phyloP scores from a whole-genome alignment of 768 basidiomycete species.

The Clitopilus hobsonii region DNA sequence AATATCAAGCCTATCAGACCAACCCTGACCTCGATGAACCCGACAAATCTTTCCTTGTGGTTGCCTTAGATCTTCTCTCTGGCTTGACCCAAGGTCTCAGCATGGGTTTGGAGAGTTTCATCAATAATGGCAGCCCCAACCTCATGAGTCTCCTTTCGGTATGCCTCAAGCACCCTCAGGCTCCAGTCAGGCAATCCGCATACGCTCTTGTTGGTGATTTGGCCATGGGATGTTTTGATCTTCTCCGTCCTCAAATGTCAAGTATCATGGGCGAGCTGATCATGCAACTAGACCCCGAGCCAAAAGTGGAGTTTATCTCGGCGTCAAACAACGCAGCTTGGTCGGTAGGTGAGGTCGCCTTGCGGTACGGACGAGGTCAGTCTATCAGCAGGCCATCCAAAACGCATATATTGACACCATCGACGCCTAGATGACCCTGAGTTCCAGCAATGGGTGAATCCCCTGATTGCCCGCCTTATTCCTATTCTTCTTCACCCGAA shows the following conservation, averaged over 20 bases:
- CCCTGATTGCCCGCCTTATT: conserved; percentile 82
- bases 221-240: conserved; percentile 90
- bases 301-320: conserved; percentile 89
- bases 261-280: conserved; percentile 89
- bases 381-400: neutral
- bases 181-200: conserved; percentile 91
- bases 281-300: conserved; percentile 87
- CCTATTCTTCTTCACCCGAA: conserved; percentile 91
- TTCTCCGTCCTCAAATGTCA: conserved; percentile 82
- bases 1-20: conserved; percentile 85
- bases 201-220: conserved; percentile 98
- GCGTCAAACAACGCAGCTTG: conserved; percentile 99
- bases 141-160: conserved; percentile 78
- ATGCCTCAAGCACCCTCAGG: conserved; percentile 94
- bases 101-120: conserved; percentile 67
- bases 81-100: conserved; percentile 94
- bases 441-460: conserved; percentile 89
- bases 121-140: conserved; percentile 66
- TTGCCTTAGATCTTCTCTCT: conserved; percentile 93
- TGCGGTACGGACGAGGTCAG: conserved; percentile 82
- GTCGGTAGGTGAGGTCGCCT: conserved; percentile 98
- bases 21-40: conserved; percentile 92
- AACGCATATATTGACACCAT: conserved; percentile 3
- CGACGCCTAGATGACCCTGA: conserved; percentile 61
- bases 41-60: conserved; percentile 95